phyloP scores from a whole-genome alignment of 2,329 filamentous ascomycete genomes.

The Magnaporthiopsis incrustans region DNA sequence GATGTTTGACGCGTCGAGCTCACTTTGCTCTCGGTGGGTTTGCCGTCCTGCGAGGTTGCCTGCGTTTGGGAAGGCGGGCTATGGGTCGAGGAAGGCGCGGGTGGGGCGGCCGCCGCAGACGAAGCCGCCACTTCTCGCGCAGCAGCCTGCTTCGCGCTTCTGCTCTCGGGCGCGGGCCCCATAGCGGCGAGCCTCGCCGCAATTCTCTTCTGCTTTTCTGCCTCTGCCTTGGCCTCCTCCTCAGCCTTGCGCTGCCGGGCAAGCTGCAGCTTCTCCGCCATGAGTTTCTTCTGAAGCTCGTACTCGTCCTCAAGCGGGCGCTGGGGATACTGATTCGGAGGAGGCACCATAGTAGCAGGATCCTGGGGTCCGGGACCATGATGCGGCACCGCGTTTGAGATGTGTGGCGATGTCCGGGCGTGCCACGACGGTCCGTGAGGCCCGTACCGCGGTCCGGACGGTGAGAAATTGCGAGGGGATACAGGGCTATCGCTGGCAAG shows the following conservation, averaged over 20 bases:
- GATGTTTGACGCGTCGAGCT: neutral
- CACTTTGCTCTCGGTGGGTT: neutral
- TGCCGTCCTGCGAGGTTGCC: neutral
- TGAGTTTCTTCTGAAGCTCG: constrained; percentile 60
- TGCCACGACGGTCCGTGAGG: constrained; percentile 36
- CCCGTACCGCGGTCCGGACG: constrained; percentile 29
- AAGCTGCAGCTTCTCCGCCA: constrained; percentile 62
- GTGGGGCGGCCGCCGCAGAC: constrained; percentile 19
- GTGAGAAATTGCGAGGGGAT: constrained; percentile 36
- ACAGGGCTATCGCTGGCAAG: constrained; percentile 42
- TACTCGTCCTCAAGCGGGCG: constrained; percentile 42
- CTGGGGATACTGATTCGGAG: constrained; percentile 13
- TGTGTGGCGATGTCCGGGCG: constrained; percentile 9
- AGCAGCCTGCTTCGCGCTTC: constrained; percentile 46
- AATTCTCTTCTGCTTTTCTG: constrained; percentile 62
- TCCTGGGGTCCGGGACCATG: constrained; percentile 19
- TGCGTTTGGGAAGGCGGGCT: constrained; percentile 4
- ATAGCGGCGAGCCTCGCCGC: constrained; percentile 64
- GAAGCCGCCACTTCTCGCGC: constrained; percentile 28
- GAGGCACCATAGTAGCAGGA: constrained; percentile 8
- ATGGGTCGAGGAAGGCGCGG: constrained; percentile 13
- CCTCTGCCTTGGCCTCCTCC: constrained; percentile 64
- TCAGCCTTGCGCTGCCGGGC: constrained; percentile 61
- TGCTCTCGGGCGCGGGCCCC: constrained; percentile 55
- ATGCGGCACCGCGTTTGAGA: constrained; percentile 4